Conservation (phyloP, 352 stramenopile species). For the Phytophthora capsici region DNA sequence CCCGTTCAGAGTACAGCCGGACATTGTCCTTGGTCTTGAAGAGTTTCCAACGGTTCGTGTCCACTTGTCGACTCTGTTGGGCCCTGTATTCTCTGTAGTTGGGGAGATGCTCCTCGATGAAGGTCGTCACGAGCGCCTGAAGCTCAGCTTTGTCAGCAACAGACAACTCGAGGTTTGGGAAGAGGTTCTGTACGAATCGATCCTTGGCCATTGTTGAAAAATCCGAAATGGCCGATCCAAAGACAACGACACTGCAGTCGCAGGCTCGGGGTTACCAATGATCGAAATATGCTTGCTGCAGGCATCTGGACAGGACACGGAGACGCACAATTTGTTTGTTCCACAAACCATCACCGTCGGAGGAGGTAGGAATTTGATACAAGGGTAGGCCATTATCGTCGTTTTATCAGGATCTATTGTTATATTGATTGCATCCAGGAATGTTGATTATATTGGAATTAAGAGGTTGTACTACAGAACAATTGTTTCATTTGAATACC, state of each 20-base stretch:
- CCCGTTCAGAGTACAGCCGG: conserved; percentile 36
- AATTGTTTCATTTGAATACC: background rate
- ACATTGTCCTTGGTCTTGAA: conserved; percentile 41
- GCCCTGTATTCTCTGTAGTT: conserved; percentile 43
- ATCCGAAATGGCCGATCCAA: conserved; percentile 30
- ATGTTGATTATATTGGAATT: background rate
- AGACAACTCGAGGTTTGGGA: conserved; percentile 31
- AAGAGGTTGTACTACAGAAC: no score
- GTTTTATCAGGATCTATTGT: background rate
- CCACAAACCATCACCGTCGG: conserved; percentile 20
- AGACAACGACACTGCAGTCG: conserved; percentile 5
- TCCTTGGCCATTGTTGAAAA: conserved; percentile 36
- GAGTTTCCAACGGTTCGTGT: conserved; percentile 43
- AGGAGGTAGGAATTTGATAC: conserved; percentile 31
- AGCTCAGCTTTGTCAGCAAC: conserved; percentile 35
- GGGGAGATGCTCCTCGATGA: conserved; percentile 40
- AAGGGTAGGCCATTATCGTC: background rate
- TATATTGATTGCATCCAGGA: no score
- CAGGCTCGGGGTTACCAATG: conserved; percentile 18
- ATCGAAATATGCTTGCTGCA: conserved; percentile 11
- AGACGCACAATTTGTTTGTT: background rate
- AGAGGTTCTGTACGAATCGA: conserved; percentile 36
- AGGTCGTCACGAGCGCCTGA: conserved; percentile 32
- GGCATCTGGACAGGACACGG: conserved; percentile 18
- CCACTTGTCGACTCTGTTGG: conserved; percentile 29